Percentiles rank a stretch among this genome's conserved stretches.
Evolutionary conservation across 192 early-diverging fungal genomes (phyloP).

Genomic region (Haplosporangium gracile): DNA sequence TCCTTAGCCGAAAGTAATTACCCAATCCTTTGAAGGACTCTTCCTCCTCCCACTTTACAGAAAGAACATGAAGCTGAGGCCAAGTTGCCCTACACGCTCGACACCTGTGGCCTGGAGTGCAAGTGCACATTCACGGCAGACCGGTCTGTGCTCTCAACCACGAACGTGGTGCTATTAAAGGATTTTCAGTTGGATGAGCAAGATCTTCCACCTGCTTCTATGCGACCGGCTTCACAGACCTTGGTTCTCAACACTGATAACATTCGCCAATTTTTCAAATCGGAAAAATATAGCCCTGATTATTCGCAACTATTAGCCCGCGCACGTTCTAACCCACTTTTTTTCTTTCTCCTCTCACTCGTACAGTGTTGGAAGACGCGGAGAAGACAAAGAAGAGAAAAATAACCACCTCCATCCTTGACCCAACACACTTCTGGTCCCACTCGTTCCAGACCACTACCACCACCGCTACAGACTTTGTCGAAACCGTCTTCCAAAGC

Average conservation of each 20-base stretch:
- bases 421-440: slow-evolving; percentile 28
- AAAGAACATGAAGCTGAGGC: too few relatives aligned
- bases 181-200: neutral
- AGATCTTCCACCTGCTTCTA: slow-evolving; percentile 8
- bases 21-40: slow-evolving; percentile 37
- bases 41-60: neutral
- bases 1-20: neutral
- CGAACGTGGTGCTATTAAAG: slow-evolving; percentile 7
- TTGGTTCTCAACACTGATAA: slow-evolving; percentile 29
- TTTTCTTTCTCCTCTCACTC: neutral
- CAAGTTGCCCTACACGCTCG: neutral
- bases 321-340: too few relatives aligned
- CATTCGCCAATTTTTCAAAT: neutral
- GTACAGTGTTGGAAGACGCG: neutral
- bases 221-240: neutral
- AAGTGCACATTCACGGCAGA: slow-evolving; percentile 21
- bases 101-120: slow-evolving; percentile 21
- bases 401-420: neutral
- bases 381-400: too few relatives aligned
- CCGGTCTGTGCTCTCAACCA: neutral
- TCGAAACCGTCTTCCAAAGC: slow-evolving; percentile 13
- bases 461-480: neutral
- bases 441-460: neutral
- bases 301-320: too few relatives aligned
- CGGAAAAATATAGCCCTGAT: neutral